phyloP scores from a whole-genome alignment of 164 flowering plant species.

The Vitis labrusca region DNA sequence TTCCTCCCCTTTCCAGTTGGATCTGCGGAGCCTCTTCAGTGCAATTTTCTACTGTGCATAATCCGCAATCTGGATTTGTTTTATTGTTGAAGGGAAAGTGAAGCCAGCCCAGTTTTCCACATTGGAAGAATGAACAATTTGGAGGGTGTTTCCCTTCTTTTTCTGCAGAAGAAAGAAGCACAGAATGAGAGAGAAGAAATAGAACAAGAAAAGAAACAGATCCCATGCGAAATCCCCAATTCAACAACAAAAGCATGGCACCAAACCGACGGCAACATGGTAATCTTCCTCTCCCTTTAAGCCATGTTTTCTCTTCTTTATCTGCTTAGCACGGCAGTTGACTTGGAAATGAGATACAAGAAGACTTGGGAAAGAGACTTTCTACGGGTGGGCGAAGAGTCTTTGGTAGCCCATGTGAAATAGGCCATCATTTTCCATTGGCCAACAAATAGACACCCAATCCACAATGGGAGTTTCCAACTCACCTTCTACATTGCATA shows the following conservation, averaged over 20 bases:
- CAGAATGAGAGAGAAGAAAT: neutral
- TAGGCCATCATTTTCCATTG: too few species aligned
- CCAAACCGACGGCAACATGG: too few species aligned
- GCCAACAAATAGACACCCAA: too few species aligned
- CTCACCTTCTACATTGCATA: too few species aligned
- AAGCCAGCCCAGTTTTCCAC: neutral
- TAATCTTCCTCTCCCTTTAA: too few species aligned
- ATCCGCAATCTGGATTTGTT: slow-evolving; percentile 9
- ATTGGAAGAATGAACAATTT: neutral
- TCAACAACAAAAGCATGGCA: neutral
- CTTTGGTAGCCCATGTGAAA: too few species aligned
- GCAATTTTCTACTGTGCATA: neutral
- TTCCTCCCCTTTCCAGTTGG: slow-evolving; percentile 12
- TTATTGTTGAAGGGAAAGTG: slow-evolving; percentile 7
- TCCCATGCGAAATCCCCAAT: neutral
- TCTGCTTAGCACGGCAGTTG: too few species aligned
- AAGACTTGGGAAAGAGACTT: too few species aligned
- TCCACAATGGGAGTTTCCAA: too few species aligned
- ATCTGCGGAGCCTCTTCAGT: neutral
- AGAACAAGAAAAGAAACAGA: neutral
- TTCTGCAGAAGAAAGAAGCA: slow-evolving; percentile 2
- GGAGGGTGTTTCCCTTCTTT: neutral
- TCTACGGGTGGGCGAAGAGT: too few species aligned
- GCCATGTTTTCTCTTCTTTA: too few species aligned
- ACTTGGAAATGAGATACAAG: too few species aligned